Conservation (phyloP, 345 rosid genomes). For the Corchorus capsularis region DNA sequence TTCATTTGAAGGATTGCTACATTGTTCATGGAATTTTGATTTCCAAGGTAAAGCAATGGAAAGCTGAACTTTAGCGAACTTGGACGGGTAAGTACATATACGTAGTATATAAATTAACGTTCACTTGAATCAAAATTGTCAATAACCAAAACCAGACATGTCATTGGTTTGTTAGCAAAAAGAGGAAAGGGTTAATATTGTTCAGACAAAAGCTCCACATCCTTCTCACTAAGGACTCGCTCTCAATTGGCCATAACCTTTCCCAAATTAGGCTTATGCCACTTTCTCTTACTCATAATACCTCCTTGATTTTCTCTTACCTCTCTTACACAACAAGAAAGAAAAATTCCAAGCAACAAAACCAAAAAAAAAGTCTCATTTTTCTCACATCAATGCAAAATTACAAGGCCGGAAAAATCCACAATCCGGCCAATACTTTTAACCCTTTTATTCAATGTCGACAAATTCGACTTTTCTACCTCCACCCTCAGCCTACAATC, state of each 20-base stretch:
- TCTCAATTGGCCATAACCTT: conserved; percentile 32
- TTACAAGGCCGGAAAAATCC: conserved; percentile 47
- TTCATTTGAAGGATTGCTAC: background rate
- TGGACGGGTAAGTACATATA: background rate
- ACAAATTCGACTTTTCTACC: background rate
- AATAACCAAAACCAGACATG: background rate
- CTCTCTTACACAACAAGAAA: background rate
- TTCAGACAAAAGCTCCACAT: conserved; percentile 28
- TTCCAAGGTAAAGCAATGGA: background rate
- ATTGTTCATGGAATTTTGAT: background rate
- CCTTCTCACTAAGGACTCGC: conserved; percentile 46
- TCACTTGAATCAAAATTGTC: background rate
- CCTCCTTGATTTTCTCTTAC: conserved; percentile 31
- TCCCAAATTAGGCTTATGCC: conserved; percentile 33
- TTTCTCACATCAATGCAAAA: conserved; percentile 34
- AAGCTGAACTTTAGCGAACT: background rate
- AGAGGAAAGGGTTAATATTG: background rate
- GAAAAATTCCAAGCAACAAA: background rate
- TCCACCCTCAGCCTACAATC: conserved; percentile 26
- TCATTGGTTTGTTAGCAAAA: conserved; percentile 16
- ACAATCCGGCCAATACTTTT: conserved; percentile 51
- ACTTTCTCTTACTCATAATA: background rate
- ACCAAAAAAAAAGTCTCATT: background rate
- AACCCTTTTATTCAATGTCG: conserved; percentile 40
- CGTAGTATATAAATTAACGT: background rate